Evolutionary conservation across 495 filamentous ascomycete species (phyloP).

Genomic region (Penicillium manginii): DNA sequence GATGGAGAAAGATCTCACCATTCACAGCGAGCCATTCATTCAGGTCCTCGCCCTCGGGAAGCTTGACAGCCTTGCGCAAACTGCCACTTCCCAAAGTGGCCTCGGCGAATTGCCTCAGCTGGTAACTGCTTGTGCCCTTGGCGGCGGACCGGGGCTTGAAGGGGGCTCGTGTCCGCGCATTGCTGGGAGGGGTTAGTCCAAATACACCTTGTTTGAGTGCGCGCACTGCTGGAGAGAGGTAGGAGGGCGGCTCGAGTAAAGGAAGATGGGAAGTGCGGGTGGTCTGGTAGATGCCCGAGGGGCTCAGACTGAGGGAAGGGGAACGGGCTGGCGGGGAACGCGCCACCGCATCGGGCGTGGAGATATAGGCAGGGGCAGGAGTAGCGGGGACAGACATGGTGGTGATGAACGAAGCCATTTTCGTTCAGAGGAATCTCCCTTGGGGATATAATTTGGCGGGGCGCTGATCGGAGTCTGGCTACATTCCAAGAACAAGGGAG

Average conservation of each 20-base stretch:
- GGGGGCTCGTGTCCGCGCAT: conserved; percentile 84
- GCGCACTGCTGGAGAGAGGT: conserved; percentile 47
- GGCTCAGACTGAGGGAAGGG: conserved; percentile 26
- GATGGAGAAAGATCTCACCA: conserved; percentile 52
- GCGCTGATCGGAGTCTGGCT: conserved; percentile 32
- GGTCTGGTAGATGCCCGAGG: conserved; percentile 33
- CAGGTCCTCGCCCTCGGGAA: conserved; percentile 95
- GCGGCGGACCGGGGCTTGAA: conserved; percentile 88
- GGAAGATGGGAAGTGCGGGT: conserved; percentile 39
- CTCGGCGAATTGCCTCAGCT: conserved; percentile 96
- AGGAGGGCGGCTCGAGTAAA: conserved; percentile 42
- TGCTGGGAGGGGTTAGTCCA: conserved; percentile 65
- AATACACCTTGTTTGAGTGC: conserved; percentile 40
- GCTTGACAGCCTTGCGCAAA: conserved; percentile 91
- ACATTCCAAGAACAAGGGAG: conserved; percentile 28
- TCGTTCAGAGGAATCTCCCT: conserved; percentile 19
- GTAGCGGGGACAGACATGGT: conserved; percentile 66
- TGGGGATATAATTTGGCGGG: conserved; percentile 17
- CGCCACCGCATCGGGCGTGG: conserved; percentile 36
- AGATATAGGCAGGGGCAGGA: conserved; percentile 37
- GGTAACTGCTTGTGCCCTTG: conserved; percentile 92
- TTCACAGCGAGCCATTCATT: conserved; percentile 99
- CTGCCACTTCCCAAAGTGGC: conserved; percentile 94
- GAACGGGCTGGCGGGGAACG: conserved; percentile 17
- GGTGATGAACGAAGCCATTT: conserved; percentile 70